phyloP scores from a whole-genome alignment of 345 rosid genomes.

The Salix koriyanagi region DNA sequence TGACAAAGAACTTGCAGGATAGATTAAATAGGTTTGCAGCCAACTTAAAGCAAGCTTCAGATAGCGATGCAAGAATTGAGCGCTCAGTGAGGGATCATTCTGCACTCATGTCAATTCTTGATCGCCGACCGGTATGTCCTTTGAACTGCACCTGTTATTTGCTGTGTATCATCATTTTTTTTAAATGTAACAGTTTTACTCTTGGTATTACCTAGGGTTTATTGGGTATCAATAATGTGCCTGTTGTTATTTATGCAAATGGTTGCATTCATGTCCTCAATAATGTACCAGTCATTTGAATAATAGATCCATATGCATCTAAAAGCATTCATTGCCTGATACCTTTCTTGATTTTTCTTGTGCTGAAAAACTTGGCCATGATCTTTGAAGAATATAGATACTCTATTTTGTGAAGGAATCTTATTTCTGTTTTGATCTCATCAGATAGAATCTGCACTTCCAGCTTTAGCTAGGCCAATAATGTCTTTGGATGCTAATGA shows the following conservation, averaged over 20 bases:
- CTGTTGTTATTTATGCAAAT: neutral
- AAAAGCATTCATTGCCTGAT: neutral
- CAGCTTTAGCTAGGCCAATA: constrained; percentile 82
- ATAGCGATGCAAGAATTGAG: constrained; percentile 88
- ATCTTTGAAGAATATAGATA: neutral
- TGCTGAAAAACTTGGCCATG: neutral
- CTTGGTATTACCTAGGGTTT: neutral
- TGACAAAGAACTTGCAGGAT: constrained; percentile 93
- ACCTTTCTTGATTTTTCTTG: neutral
- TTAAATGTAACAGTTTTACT: neutral
- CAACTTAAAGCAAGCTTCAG: constrained; percentile 95
- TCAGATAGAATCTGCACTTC: constrained; percentile 92
- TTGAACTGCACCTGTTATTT: neutral
- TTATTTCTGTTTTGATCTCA: constrained; percentile 18
- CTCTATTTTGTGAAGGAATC: constrained; percentile 4
- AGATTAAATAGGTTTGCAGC: constrained; percentile 88
- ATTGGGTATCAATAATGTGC: neutral
- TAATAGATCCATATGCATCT: neutral
- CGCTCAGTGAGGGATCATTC: constrained; percentile 84
- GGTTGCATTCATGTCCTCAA: neutral
- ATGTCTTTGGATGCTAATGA: constrained; percentile 96
- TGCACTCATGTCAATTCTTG: constrained; percentile 87
- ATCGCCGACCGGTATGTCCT: constrained; percentile 69
- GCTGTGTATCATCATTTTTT: neutral
- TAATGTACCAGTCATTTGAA: neutral